Evolutionary conservation across 2,329 filamentous ascomycete genomes (phyloP).

Genomic region (Colletotrichum musicola): DNA sequence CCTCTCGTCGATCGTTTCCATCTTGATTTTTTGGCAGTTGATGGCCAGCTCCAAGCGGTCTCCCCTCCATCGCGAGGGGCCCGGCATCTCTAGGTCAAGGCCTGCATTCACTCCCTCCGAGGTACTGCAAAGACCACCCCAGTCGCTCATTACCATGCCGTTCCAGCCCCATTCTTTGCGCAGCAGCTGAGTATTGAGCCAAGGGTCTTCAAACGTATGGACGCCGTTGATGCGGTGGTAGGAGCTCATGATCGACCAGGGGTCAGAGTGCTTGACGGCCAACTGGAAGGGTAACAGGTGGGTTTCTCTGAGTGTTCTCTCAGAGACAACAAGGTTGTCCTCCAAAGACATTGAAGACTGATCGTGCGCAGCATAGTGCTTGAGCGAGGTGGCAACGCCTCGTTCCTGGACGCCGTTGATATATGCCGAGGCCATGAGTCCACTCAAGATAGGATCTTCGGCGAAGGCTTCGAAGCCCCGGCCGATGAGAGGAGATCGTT

Average conservation of each 20-base stretch:
- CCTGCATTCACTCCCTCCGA: slow-evolving; percentile 61
- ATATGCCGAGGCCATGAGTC: too few relatives aligned
- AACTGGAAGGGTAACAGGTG: slow-evolving; percentile 54
- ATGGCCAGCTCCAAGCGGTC: slow-evolving; percentile 63
- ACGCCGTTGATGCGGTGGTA: slow-evolving; percentile 55
- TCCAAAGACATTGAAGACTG: slow-evolving; percentile 34
- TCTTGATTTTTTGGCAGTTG: slow-evolving; percentile 66
- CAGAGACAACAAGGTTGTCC: too few relatives aligned
- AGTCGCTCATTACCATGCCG: slow-evolving; percentile 70
- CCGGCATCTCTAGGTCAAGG: slow-evolving; percentile 72
- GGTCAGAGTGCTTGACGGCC: slow-evolving; percentile 49
- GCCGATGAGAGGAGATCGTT: slow-evolving; percentile 81
- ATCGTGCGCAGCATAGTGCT: slow-evolving; percentile 37
- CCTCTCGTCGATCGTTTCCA: slow-evolving; percentile 67
- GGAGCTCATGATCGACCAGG: slow-evolving; percentile 53
- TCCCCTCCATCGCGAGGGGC: slow-evolving; percentile 62
- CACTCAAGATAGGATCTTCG: slow-evolving; percentile 68
- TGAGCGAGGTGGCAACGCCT: slow-evolving; percentile 42
- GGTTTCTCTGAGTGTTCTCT: slow-evolving; percentile 53
- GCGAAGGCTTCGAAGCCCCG: slow-evolving; percentile 89
- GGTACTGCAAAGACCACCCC: slow-evolving; percentile 50
- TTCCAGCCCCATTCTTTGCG: slow-evolving; percentile 69
- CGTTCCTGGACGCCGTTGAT: slow-evolving; percentile 52
- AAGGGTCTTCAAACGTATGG: slow-evolving; percentile 43
- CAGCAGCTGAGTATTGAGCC: slow-evolving; percentile 60